Evolutionary conservation across 164 flowering plant species (phyloP), one percentile per base, ranked within the genome.

Genomic region (Annona squamosa): DNA sequence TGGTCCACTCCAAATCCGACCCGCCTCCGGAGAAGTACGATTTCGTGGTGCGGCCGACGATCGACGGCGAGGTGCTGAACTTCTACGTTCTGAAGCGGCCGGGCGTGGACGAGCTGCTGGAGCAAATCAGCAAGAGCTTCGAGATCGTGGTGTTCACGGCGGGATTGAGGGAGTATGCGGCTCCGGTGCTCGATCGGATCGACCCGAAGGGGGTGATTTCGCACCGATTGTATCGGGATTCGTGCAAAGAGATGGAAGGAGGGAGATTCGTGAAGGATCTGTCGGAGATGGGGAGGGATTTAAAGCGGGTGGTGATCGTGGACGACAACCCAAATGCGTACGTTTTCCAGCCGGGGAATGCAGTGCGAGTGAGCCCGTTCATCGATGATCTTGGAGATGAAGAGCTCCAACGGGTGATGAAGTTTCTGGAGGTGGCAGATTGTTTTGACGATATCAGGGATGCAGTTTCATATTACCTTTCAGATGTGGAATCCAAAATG

Each of bases 101-200:
- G 0, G 93, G 90, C 0, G 85, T 92, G 5, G 95, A 90, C 13
- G 86, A 84, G 43, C 77, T 94, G 16, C 65, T 92, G 75, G 86
- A 83, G 17, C 72, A 77, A 18, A 44, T 92, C 0, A 79, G 82
- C 7, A 63, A 72, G 70, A 79, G 77, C 3, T 94, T 76, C 67
- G 97, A 92, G 83, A 77, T 92, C 45, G 95, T 88, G 37, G 81
- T 92, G 44, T 94, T 92, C 80, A 94, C 98, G 0, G 98, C 97
- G 0, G 98, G 93, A 43, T 68, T 91, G 74, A 83, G 73, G 69
- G 97, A 86, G 76, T 94, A 94, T 64, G 98, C 98, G 0, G 83
- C 91, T 10, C 81, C 85, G 59, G 95, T 92, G 45, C 80, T 92
- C 2, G 92, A 91, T 72, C 63, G 44, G 78, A 72, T 94, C 0